Evolutionary conservation across 306 rosid species (phyloP).

Genomic region (Glycine latifolia): DNA sequence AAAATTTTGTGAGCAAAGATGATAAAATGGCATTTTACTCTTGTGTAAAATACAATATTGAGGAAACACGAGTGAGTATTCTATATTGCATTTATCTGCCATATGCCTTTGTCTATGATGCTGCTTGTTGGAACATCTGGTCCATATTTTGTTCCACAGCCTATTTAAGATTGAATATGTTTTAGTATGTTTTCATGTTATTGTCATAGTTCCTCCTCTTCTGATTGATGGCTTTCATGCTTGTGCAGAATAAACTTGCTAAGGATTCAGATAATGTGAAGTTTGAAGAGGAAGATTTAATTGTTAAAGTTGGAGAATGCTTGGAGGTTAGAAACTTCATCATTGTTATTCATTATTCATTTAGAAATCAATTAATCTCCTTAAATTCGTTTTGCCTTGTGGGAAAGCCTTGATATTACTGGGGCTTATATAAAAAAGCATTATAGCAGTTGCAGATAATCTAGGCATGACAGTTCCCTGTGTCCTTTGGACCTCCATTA

Average conservation of each 20-base stretch:
- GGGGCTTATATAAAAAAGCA: too few relatives aligned
- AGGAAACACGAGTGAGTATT: conserved; percentile 89
- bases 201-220: conserved; percentile 24
- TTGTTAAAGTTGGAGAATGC: conserved; percentile 93
- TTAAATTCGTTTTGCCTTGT: too few relatives aligned
- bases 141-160: conserved; percentile 8
- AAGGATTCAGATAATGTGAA: conserved; percentile 69
- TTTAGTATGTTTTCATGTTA: conserved; percentile 17
- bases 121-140: conserved; percentile 34
- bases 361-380: conserved; percentile 27
- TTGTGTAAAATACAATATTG: conserved; percentile 76
- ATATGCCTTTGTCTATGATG: conserved; percentile 21
- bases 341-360: conserved; percentile 30
- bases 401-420: too few relatives aligned
- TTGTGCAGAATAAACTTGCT: conserved; percentile 73
- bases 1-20: conserved; percentile 90
- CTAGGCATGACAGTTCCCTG: conserved; percentile 5
- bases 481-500: conserved; percentile 30
- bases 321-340: conserved; percentile 73
- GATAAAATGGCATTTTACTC: conserved; percentile 90
- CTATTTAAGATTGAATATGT: conserved; percentile 30
- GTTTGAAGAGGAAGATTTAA: conserved; percentile 84
- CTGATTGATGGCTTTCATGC: conserved; percentile 45
- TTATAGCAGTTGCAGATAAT: not conserved
- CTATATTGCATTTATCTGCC: conserved; percentile 33